Evolutionary conservation across 1,284 basidiomycete species (phyloP).

Genomic region (Papiliotrema nemorosa): DNA sequence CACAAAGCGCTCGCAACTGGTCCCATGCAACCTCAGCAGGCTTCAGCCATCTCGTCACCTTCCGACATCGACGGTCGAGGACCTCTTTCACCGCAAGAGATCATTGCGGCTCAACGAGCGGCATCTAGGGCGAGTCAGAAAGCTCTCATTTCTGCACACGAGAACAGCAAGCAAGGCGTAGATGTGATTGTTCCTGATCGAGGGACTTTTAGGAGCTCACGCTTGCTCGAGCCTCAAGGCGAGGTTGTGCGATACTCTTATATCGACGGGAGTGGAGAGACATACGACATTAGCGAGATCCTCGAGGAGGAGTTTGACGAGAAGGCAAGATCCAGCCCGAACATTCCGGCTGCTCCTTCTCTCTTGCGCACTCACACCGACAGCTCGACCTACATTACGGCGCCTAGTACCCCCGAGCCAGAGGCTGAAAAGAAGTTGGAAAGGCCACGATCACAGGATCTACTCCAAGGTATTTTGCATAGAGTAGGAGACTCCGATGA

Average conservation of each 20-base stretch:
- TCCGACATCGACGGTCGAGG: constrained; percentile 18
- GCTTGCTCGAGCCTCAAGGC: constrained; percentile 54
- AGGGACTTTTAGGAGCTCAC: constrained; percentile 76
- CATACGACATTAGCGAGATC: constrained; percentile 86
- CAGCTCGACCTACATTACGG: constrained; percentile 35
- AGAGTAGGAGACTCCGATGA: constrained; percentile 43
- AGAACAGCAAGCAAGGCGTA: constrained; percentile 77
- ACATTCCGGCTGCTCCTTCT: constrained; percentile 19
- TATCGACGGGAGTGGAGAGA: constrained; percentile 77
- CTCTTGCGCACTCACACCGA: constrained; percentile 27
- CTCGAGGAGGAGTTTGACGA: constrained; percentile 77
- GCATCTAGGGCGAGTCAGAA: constrained; percentile 78
- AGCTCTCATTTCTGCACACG: constrained; percentile 76
- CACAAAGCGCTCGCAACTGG: constrained; percentile 60
- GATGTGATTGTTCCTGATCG: constrained; percentile 81
- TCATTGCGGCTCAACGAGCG: constrained; percentile 87
- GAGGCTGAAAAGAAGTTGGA: constrained; percentile 12
- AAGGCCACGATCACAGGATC: constrained; percentile 54
- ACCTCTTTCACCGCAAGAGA: constrained; percentile 67
- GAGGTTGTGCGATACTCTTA: constrained; percentile 86
- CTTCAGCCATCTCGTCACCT: constrained; percentile 5
- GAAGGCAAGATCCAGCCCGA: constrained; percentile 10
- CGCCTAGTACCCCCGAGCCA: constrained; percentile 31
- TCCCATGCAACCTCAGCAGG: constrained; percentile 55
- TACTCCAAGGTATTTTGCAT: constrained; percentile 58